Evolutionary conservation across 495 filamentous ascomycete species (phyloP), one percentile per base, ranked within the genome.

Genomic region (Podospora comata): DNA sequence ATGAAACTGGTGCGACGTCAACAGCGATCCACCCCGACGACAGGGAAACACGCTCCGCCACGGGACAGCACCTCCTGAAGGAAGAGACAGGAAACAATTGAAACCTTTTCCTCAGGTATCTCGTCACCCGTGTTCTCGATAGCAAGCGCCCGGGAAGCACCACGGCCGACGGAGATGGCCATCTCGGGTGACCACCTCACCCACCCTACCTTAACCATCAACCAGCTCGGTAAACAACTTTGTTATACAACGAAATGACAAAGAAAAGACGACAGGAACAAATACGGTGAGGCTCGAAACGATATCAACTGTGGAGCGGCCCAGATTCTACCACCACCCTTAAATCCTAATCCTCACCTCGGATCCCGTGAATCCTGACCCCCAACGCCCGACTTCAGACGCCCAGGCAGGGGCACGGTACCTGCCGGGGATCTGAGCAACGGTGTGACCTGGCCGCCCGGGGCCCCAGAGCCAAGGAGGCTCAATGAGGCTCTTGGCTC

Each of bases 361-460:
- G 63, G 67, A 72, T 75, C 72, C 39, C 62, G 71, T 65, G 20
- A 65, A 72, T 72, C 71, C 28, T 61, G 57, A n/a, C 32, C 26
- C 59, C 15, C 23, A 23, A 57, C 9, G 19, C 26, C 28, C 19
- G 32, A 70, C 65, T 70, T 70, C 65, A 66, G 67, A 69, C 64
- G 55, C 18, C 23, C 60, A 28, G 44, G 61, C 60, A 28, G 44
- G 61, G 27, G 53, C 23, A 39, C 60, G 60, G 65, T 62, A 67
- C 59, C 67, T 68, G 39, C 65, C 65, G 60, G 62, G 65, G 54
- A 65, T 63, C 61, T 63, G 18, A 63, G 61, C 34, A 32, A 61
- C 59, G 28, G 20, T 32, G 59, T 28, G 20, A 28, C 59, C 59
- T 18, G 20, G 59, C 23, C 16, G n/a, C 55, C 55, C 5, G 55